These are phyloP conservation scores for Hymenoscyphus fraxineus DNA, from an alignment of 2,329 filamentous ascomycete species.

Conservation along the genomic window DNA sequence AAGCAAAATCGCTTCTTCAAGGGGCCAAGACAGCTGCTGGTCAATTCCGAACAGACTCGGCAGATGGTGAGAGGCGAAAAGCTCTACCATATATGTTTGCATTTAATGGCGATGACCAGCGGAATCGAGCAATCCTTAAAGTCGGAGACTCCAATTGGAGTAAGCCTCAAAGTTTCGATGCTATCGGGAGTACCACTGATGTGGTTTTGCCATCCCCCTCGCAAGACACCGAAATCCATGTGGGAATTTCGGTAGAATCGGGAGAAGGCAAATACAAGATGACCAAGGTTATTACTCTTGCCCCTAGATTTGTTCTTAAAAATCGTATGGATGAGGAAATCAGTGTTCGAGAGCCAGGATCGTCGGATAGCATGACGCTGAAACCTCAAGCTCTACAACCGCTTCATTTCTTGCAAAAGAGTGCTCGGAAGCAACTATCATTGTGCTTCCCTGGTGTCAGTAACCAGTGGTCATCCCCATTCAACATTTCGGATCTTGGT, in stretches of 20 bases:
- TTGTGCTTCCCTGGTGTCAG: slow-evolving; percentile 91
- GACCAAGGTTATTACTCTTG: slow-evolving; percentile 90
- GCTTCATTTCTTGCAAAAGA: slow-evolving; percentile 83
- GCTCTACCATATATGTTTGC: slow-evolving; percentile 95
- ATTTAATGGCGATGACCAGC: slow-evolving; percentile 80
- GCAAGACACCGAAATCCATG: slow-evolving; percentile 75
- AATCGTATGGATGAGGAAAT: slow-evolving; percentile 89
- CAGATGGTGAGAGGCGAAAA: slow-evolving; percentile 58
- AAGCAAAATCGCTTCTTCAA: slow-evolving; percentile 85
- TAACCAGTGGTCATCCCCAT: slow-evolving; percentile 96
- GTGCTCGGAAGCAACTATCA: slow-evolving; percentile 80
- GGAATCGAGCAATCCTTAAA: slow-evolving; percentile 84
- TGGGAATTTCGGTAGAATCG: slow-evolving; percentile 82
- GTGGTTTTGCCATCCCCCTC: slow-evolving; percentile 73
- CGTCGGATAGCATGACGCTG: slow-evolving; percentile 76
- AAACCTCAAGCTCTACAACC: slow-evolving; percentile 77
- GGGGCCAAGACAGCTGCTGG: slow-evolving; percentile 79
- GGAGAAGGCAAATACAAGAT: slow-evolving; percentile 97
- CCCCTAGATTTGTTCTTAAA: slow-evolving; percentile 88
- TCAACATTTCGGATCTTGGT: slow-evolving; percentile 94
- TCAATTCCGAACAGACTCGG: slow-evolving; percentile 50
- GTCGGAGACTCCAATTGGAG: slow-evolving; percentile 92
- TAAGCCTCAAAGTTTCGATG: slow-evolving; percentile 96
- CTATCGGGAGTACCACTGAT: slow-evolving; percentile 88
- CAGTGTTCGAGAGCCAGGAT: slow-evolving; percentile 86